These are phyloP conservation scores for Kitagawia praeruptora DNA, from an alignment of 129 eudicot species.

Conservation along the genomic window DNA sequence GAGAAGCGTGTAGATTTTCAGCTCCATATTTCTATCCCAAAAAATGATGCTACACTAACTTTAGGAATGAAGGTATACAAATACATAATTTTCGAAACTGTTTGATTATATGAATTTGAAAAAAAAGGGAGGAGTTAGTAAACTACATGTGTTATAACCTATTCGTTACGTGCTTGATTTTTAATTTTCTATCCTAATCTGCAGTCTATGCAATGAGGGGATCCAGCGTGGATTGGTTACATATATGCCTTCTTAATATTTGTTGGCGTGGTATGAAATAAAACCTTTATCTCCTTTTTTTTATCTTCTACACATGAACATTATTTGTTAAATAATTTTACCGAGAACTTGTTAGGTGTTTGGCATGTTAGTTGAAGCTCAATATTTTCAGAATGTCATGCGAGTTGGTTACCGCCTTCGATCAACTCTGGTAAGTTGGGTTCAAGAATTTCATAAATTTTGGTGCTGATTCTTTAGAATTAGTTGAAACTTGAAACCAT, in stretches of 20 bases:
- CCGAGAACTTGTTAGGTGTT: conserved; percentile 40
- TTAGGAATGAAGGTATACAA: neutral
- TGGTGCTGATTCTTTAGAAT: neutral
- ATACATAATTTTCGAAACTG: neutral
- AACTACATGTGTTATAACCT: neutral
- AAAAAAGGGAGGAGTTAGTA: neutral
- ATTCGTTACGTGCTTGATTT: neutral
- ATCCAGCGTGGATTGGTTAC: conserved; percentile 48
- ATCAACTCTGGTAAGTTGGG: conserved; percentile 70
- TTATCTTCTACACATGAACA: neutral
- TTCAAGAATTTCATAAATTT: conserved; percentile 9
- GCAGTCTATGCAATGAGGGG: conserved; percentile 49
- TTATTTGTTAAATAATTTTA: neutral
- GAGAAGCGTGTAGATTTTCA: too few relatives aligned
- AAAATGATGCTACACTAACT: neutral
- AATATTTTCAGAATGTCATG: conserved; percentile 97
- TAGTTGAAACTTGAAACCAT: neutral
- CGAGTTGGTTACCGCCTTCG: conserved; percentile 93
- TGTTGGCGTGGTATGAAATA: conserved; percentile 37
- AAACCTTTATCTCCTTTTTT: neutral
- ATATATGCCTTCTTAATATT: conserved; percentile 43
- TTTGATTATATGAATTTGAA: neutral
- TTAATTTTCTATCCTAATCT: neutral
- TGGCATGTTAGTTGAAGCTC: conserved; percentile 87
- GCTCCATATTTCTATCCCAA: neutral